Evolutionary conservation across 352 stramenopile genomes (phyloP).

Genomic region (Phytophthora brassicae): DNA sequence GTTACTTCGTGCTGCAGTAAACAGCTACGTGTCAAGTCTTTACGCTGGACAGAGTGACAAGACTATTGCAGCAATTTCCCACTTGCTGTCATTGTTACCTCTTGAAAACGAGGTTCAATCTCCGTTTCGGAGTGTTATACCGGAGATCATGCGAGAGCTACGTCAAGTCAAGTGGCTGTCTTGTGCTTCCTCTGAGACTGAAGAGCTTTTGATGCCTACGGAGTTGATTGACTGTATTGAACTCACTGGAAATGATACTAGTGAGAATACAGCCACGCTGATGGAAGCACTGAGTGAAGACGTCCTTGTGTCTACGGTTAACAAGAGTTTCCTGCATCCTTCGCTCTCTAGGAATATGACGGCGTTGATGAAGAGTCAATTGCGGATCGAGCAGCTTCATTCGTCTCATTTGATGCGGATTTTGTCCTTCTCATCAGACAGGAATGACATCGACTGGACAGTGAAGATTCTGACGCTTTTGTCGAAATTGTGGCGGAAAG

Average conservation of each 20-base stretch:
- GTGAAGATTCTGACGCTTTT: slow-evolving; percentile 51
- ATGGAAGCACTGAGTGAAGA: slow-evolving; percentile 25
- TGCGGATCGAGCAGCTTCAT: slow-evolving; percentile 68
- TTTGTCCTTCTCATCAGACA: slow-evolving; percentile 36
- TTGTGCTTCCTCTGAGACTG: slow-evolving; percentile 6
- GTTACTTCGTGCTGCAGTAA: slow-evolving; percentile 43
- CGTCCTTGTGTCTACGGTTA: slow-evolving; percentile 32
- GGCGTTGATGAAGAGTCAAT: slow-evolving; percentile 50
- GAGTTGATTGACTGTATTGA: slow-evolving; percentile 52
- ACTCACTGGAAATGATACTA: slow-evolving; percentile 16
- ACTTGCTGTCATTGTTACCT: slow-evolving; percentile 57
- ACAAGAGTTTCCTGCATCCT: slow-evolving; percentile 59
- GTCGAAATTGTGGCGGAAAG: slow-evolving; percentile 56
- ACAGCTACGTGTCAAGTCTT: slow-evolving; percentile 25
- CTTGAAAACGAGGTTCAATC: slow-evolving; percentile 73
- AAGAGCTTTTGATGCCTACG: slow-evolving; percentile 25
- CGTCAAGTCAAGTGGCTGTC: slow-evolving; percentile 53
- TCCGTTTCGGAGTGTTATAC: slow-evolving; percentile 62
- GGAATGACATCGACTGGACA: slow-evolving; percentile 42
- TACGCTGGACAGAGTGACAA: background rate
- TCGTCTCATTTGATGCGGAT: slow-evolving; percentile 64
- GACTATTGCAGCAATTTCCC: slow-evolving; percentile 28
- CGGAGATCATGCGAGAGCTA: slow-evolving; percentile 62
- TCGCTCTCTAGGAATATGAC: slow-evolving; percentile 41
- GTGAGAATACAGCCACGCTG: slow-evolving; percentile 13